phyloP scores from a whole-genome alignment of 768 basidiomycete genomes.

The Russula dissimulans region DNA sequence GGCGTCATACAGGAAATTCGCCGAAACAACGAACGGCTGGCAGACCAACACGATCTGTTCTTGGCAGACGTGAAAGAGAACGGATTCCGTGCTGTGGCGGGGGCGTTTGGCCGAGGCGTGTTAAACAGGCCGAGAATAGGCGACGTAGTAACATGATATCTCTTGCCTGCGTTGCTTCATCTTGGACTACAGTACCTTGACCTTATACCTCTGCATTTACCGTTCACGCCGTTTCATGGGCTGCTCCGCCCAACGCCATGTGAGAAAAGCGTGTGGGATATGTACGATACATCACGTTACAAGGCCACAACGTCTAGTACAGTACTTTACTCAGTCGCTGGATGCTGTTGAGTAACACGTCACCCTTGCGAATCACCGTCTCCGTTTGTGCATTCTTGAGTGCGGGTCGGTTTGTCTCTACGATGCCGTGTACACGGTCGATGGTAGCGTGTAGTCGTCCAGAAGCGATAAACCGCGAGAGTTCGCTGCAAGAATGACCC shows the following conservation, averaged over 20 bases:
- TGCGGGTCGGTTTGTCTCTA: slow-evolving; percentile 77
- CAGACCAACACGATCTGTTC: slow-evolving; percentile 76
- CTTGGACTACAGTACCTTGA: not conserved
- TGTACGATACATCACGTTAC: not conserved
- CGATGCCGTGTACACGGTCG: slow-evolving; percentile 90
- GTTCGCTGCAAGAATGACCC: slow-evolving; percentile 45
- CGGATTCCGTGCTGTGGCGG: slow-evolving; percentile 64
- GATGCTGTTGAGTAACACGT: slow-evolving; percentile 77
- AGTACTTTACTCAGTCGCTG: slow-evolving; percentile 89
- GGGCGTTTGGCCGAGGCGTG: slow-evolving; percentile 60
- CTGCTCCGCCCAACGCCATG: not conserved
- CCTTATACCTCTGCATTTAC: not conserved
- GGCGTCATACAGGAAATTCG: slow-evolving; percentile 85
- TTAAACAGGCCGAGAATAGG: slow-evolving; percentile 30
- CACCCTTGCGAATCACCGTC: slow-evolving; percentile 87
- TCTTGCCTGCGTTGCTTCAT: not conserved
- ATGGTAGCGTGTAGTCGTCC: slow-evolving; percentile 82
- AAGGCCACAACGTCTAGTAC: slow-evolving; percentile 28
- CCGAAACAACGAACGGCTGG: slow-evolving; percentile 74
- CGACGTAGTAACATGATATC: slow-evolving; percentile 7
- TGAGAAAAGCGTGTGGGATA: not conserved
- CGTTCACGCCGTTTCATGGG: not conserved
- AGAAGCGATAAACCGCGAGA: slow-evolving; percentile 85
- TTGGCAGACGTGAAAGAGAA: slow-evolving; percentile 60
- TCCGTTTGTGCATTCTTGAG: slow-evolving; percentile 85